phyloP scores from a whole-genome alignment of 164 flowering plant genomes.

The Vitis rotundifolia region DNA sequence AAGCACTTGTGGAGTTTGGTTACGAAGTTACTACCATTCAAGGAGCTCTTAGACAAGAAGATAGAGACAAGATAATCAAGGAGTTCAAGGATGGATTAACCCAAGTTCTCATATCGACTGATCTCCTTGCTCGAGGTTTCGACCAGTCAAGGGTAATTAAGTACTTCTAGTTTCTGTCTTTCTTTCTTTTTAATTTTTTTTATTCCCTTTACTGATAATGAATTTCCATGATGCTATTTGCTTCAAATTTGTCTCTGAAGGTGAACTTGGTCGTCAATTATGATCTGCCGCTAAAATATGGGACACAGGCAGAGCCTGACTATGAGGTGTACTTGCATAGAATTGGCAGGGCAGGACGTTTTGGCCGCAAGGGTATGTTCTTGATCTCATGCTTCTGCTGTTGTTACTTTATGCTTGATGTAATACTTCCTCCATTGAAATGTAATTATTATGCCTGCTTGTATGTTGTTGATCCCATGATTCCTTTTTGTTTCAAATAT shows the following conservation, averaged over 20 bases:
- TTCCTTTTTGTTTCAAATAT: too few relatives aligned
- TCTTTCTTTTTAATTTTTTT: not conserved
- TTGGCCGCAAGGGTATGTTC: slow-evolving; percentile 88
- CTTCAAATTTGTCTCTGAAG: slow-evolving; percentile 29
- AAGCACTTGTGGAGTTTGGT: slow-evolving; percentile 50
- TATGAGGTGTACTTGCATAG: slow-evolving; percentile 92
- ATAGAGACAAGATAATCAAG: slow-evolving; percentile 81
- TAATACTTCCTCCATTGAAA: too few relatives aligned
- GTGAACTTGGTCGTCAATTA: slow-evolving; percentile 80
- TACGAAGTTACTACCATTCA: slow-evolving; percentile 82
- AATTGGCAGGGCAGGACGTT: slow-evolving; percentile 93
- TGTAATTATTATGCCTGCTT: not conserved
- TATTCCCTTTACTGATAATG: not conserved
- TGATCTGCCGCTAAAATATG: slow-evolving; percentile 63
- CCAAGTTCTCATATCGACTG: slow-evolving; percentile 90
- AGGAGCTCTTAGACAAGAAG: slow-evolving; percentile 64
- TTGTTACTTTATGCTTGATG: not conserved
- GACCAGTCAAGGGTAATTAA: slow-evolving; percentile 81
- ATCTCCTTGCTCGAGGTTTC: slow-evolving; percentile 93
- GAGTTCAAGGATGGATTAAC: slow-evolving; percentile 91
- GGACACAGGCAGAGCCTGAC: slow-evolving; percentile 55
- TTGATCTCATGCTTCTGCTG: not conserved
- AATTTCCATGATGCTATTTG: slow-evolving; percentile 1
- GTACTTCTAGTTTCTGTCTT: not conserved
- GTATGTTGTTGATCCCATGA: too few relatives aligned